A percentile compares a stretch with the other conserved stretches of the same genome.
phyloP scores from a whole-genome alignment of 768 basidiomycete genomes.

The Termitomyces eurrhizus region DNA sequence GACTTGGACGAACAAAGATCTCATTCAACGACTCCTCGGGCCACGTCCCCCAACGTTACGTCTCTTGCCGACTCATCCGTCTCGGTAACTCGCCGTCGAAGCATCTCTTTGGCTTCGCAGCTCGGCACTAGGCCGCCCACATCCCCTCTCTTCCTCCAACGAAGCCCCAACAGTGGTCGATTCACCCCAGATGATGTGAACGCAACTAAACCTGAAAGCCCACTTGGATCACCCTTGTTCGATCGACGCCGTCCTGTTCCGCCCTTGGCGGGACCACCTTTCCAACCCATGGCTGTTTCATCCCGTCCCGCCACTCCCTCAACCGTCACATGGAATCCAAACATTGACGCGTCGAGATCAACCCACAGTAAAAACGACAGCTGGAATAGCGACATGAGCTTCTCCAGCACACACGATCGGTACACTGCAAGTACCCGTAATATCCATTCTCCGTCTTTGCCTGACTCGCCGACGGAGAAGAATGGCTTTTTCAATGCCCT shows the following conservation, averaged over 20 bases:
- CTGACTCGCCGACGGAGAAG: constrained; percentile 55
- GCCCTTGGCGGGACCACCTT: constrained; percentile 58
- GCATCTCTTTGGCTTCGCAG: constrained; percentile 54
- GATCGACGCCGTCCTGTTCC: constrained; percentile 67
- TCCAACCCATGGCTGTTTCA: constrained; percentile 56
- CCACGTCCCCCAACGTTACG: constrained; percentile 57
- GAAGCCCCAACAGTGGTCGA: constrained; percentile 56
- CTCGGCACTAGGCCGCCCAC: constrained; percentile 47
- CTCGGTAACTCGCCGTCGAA: constrained; percentile 37
- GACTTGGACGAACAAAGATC: constrained; percentile 70
- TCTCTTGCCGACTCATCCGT: constrained; percentile 26
- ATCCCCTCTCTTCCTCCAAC: constrained; percentile 49
- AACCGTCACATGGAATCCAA: constrained; percentile 66
- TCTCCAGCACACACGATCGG: constrained; percentile 31
- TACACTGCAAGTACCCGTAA: constrained; percentile 44
- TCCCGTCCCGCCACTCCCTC: constrained; percentile 70
- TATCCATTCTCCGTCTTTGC: constrained; percentile 50
- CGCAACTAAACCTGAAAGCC: constrained; percentile 39
- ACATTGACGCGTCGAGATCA: constrained; percentile 23
- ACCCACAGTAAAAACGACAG: constrained; percentile 58
- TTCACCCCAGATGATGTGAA: constrained; percentile 54
- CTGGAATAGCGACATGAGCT: constrained; percentile 43
- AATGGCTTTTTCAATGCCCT: constrained; percentile 28
- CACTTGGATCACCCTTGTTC: constrained; percentile 48
- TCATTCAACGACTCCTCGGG: constrained; percentile 77